phyloP scores from a whole-genome alignment of 164 flowering plant genomes.

The Brasenia schreberi region DNA sequence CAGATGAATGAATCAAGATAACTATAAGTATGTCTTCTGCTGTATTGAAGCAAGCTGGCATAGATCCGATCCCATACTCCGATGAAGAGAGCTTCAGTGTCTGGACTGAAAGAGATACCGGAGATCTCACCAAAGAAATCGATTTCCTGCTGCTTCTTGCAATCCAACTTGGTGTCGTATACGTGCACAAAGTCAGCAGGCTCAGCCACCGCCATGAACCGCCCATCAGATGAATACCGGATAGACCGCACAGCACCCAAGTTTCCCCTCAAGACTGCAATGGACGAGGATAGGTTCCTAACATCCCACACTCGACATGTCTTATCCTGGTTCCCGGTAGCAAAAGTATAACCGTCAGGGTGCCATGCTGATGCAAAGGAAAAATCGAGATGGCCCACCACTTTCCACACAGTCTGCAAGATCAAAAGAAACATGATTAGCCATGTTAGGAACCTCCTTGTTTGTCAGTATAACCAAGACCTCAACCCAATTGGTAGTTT shows the following conservation, averaged over 20 bases:
- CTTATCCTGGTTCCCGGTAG: slow-evolving; percentile 67
- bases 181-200: slow-evolving; percentile 65
- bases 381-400: slow-evolving; percentile 44
- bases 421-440: neutral
- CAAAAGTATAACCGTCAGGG: slow-evolving; percentile 44
- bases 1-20: slow-evolving; percentile 38
- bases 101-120: slow-evolving; percentile 54
- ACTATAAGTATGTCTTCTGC: slow-evolving; percentile 23
- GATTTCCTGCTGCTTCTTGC: slow-evolving; percentile 40
- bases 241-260: slow-evolving; percentile 46
- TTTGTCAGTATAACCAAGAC: too few relatives aligned
- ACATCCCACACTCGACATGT: slow-evolving; percentile 58
- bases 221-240: slow-evolving; percentile 47
- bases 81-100: slow-evolving; percentile 39
- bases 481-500: too few relatives aligned
- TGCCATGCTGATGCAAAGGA: slow-evolving; percentile 71
- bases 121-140: slow-evolving; percentile 70
- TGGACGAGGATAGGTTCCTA: slow-evolving; percentile 27
- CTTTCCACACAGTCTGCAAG: slow-evolving; percentile 27
- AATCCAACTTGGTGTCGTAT: slow-evolving; percentile 27
- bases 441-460: neutral
- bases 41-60: slow-evolving; percentile 53
- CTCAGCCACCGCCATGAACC: slow-evolving; percentile 48
- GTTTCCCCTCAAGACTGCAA: slow-evolving; percentile 41
- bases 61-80: slow-evolving; percentile 64